Conservation (phyloP, 441 rosid species). For the Populus hybrid region DNA sequence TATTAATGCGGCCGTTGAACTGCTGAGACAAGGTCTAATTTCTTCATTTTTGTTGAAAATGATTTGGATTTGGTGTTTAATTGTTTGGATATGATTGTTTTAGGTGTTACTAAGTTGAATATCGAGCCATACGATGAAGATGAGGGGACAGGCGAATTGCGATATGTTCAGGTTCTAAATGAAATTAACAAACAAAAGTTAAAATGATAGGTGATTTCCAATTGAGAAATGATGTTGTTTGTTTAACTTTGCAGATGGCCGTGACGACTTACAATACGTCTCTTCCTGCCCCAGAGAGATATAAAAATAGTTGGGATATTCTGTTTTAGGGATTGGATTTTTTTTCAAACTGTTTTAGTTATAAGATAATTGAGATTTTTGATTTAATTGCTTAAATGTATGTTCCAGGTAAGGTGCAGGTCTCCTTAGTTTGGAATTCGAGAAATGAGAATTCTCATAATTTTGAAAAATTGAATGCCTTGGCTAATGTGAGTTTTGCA, state of each 20-base stretch:
- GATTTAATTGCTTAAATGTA: neutral
- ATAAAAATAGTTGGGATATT: constrained; percentile 51
- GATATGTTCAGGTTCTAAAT: constrained; percentile 80
- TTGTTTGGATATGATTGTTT: neutral
- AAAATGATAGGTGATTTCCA: neutral
- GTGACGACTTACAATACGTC: constrained; percentile 84
- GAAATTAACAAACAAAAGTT: neutral
- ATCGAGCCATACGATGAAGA: constrained; percentile 81
- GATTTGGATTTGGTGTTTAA: neutral
- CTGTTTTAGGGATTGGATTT: neutral
- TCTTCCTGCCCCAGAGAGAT: constrained; percentile 76
- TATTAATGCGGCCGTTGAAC: constrained; percentile 82
- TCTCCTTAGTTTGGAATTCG: constrained; percentile 89
- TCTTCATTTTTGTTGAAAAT: neutral
- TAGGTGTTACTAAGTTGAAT: constrained; percentile 67
- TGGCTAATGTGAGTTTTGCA: constrained; percentile 60
- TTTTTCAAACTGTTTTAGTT: constrained; percentile 4
- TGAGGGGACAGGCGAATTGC: constrained; percentile 73
- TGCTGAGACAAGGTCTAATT: constrained; percentile 61
- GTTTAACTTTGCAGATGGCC: constrained; percentile 62
- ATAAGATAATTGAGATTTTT: neutral
- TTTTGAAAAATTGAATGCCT: constrained; percentile 61
- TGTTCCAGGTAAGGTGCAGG: constrained; percentile 75
- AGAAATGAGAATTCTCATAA: constrained; percentile 74
- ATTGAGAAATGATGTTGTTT: constrained; percentile 19